Conservation (phyloP, 2,329 filamentous ascomycete genomes). For the Epichloe sp. region DNA sequence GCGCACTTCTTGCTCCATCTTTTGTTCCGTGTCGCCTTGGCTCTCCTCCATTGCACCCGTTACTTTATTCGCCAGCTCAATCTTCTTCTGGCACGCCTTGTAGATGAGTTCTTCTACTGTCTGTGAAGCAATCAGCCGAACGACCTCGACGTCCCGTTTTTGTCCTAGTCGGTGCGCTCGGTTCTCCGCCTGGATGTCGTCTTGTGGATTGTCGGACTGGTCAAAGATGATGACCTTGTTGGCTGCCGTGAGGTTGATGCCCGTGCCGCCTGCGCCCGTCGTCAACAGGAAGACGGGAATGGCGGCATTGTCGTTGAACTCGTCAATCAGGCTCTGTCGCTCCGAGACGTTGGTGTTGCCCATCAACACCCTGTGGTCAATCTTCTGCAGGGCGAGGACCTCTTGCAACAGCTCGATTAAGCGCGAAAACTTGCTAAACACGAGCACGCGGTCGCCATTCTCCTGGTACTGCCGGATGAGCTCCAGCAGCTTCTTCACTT, state of each 20-base stretch:
- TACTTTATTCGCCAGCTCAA: conserved; percentile 63
- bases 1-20: conserved; percentile 30
- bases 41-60: conserved; percentile 27
- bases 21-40: conserved; percentile 17
- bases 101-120: conserved; percentile 93
- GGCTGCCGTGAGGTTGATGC: conserved; percentile 87
- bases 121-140: conserved; percentile 64
- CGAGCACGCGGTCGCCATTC: conserved; percentile 74
- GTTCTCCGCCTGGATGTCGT: conserved; percentile 97
- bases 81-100: conserved; percentile 80
- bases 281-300: conserved; percentile 89
- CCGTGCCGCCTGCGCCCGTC: conserved; percentile 89
- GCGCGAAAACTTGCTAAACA: conserved; percentile 89
- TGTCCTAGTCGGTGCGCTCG: conserved; percentile 91
- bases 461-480: conserved; percentile 60
- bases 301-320: conserved; percentile 60
- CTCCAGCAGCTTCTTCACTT: conserved; percentile 67
- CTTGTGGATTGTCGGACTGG: conserved; percentile 92
- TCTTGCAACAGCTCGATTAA: conserved; percentile 83
- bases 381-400: conserved; percentile 58
- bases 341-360: conserved; percentile 70
- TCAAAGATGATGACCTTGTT: conserved; percentile 99
- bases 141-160: conserved; percentile 77
- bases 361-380: conserved; percentile 76
- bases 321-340: conserved; percentile 77